Evolutionary conservation across 2,329 filamentous ascomycete species (phyloP), one percentile per base, ranked within the genome.

Genomic region (Elsinoe perseae): DNA sequence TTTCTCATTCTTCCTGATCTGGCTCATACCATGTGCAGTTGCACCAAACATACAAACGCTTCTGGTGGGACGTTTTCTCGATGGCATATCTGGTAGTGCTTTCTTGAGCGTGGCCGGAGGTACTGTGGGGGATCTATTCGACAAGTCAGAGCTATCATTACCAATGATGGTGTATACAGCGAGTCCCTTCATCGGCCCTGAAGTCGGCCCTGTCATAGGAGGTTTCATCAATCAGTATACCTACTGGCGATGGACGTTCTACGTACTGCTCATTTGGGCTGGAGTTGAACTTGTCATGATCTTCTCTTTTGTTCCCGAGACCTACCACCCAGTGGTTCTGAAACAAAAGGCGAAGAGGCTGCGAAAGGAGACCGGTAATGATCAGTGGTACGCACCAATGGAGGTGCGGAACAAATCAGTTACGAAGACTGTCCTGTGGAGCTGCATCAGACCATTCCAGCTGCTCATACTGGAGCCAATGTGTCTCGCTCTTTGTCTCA

Each of bases 381-480:
- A 83, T 30, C 76, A 84, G 59, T 95, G 85, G 80, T 78, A 79
- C 59, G 87, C 90, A 6, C 84, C 88, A 0, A 86, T 88, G 61
- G 91, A 96, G 69, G 85, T 81, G 63, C 72, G 80, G 61, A 73
- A 84, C 54, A 82, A 82, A 63, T 89, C 87, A 0, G 82, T 95
- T 36, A 63, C 69, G 14, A 73, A 69, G 63, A 78, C 75, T 2
- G 69, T 79, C 6, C 62, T 75, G 16, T 76, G 72, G 73, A 75
- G 77, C 18, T 77, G 78, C 68, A 78, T 82, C 61, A 71, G 80
- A 28, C 89, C 89, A 4, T 87, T 93, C 67, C 81, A 93, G 70
- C 80, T 96, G 4, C 78, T 96, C 56, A 70, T 85, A 50, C 80
- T 87, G 55, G 89, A 95, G 73, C 88, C 87, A 61, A 96, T 95